Conservation (phyloP, 257 asterid genomes). For the Scutellaria minor region DNA sequence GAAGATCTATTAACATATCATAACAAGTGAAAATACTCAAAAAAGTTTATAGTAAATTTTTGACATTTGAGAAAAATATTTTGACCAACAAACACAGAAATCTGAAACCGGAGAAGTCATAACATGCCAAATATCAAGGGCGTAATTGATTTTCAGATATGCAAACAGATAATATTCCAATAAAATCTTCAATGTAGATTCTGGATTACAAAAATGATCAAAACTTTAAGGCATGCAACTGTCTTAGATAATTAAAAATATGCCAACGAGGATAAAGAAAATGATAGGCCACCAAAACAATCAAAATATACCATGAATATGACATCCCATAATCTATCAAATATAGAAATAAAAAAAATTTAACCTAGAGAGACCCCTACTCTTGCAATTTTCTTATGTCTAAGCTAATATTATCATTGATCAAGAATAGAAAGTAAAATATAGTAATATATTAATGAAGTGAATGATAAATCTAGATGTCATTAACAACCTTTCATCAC, state of each 20-base stretch:
- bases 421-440: neutral
- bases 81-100: constrained; percentile 17
- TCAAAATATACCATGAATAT: constrained; percentile 46
- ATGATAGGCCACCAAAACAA: constrained; percentile 57
- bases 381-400: constrained; percentile 1
- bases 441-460: constrained; percentile 16
- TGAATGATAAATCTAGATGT: neutral
- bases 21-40: neutral
- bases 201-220: constrained; percentile 39
- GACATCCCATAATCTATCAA: constrained; percentile 48
- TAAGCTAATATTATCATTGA: constrained; percentile 20
- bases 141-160: constrained; percentile 27
- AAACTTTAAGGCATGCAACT: constrained; percentile 46
- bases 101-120: constrained; percentile 26
- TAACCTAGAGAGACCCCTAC: constrained; percentile 3
- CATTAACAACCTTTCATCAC: constrained; percentile 5
- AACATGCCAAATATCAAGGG: constrained; percentile 30
- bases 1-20: neutral
- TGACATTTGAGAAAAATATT: constrained; percentile 12
- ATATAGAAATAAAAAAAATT: constrained; percentile 5
- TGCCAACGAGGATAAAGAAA: constrained; percentile 48
- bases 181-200: constrained; percentile 43
- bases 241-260: constrained; percentile 39
- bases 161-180: constrained; percentile 19
- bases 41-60: neutral